Percentiles rank a stretch among this genome's conserved stretches.
Conservation (phyloP, 768 basidiomycete species). For the Macrolepiota dolichaula region DNA sequence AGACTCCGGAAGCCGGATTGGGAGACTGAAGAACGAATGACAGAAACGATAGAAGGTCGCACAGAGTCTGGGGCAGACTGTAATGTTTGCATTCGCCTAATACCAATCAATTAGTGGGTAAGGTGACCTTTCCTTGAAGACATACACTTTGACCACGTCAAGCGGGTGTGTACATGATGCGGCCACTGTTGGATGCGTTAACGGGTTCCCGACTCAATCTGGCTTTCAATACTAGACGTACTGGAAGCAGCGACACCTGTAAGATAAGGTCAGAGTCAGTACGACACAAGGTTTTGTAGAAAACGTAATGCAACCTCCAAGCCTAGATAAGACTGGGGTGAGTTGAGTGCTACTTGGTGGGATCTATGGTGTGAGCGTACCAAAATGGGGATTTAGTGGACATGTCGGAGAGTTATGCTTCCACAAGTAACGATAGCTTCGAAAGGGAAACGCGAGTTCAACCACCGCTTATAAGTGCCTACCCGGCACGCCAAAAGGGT, state of each 20-base stretch:
- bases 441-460: background rate
- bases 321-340: conserved; percentile 35
- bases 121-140: conserved; percentile 8
- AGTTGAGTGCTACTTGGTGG: background rate
- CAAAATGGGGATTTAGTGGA: conserved; percentile 46
- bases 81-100: conserved; percentile 81
- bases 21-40: conserved; percentile 61
- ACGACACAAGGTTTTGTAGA: conserved; percentile 4
- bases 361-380: conserved; percentile 25
- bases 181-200: conserved; percentile 51
- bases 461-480: conserved; percentile 5
- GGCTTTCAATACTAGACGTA: conserved; percentile 26
- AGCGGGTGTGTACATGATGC: conserved; percentile 80
- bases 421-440: background rate
- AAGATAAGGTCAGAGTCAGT: conserved; percentile 7
- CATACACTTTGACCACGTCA: conserved; percentile 83
- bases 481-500: background rate
- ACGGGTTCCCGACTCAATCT: conserved; percentile 1
- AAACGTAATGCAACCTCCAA: conserved; percentile 49
- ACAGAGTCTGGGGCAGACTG: conserved; percentile 38
- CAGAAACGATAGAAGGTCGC: conserved; percentile 61
- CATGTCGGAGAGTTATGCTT: conserved; percentile 26
- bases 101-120: background rate
- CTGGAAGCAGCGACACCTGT: conserved; percentile 63
- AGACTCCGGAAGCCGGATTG: conserved; percentile 71